Evolutionary conservation across 108 stramenopile genomes (phyloP), one percentile per base, ranked within the genome.

Genomic region (Nannochloropsis granulata): DNA sequence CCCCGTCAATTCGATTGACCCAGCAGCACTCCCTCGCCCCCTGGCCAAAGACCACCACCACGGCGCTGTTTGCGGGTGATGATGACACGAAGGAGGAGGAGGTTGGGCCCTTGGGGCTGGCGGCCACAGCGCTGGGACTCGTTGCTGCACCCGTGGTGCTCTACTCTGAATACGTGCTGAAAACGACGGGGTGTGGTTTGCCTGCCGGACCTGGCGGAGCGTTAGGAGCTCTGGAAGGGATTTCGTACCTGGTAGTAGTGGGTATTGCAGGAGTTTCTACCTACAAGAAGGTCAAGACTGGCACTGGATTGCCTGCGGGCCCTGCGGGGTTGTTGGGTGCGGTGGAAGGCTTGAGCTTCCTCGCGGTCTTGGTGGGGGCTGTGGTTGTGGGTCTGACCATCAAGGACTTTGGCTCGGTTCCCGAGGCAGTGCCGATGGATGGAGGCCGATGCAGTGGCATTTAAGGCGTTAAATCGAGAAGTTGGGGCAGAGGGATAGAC

Each of bases 361-460:
- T 92, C 44, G 93, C 93, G 12, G 83, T 92, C 25, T 25, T 90
- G 43, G 93, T 88, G 0, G 94, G 94, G 13, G 34, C 93, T 13
- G 83, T 90, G 12, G 94, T 94, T 23, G 82, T 94, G 45, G 84
- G 85, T 24, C 85, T 92, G 21, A 93, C 93, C 78, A 80, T 94
- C n/a, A 84, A 84, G 3, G 88, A 94, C 82, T 94, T 90, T 87
- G 93, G 93, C 25, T 94, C 93, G 84, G 91, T 94, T 83, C 94
- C 94, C 19, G 93, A 94, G 81, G 94, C 94, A 13, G 90, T 94
- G 11, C 94, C 94, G 25, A 92, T 92, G 92, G 93, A 93, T 45
- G 94, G 94, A 21, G 94, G 93, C 12, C 93, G 93, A 91, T 94
- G 94, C 82, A 84, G 56, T 71, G 56, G n/a, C 56, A 71, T 71